Conservation (phyloP, 108 stramenopile genomes). For the Nannochloropsis oceanica region DNA sequence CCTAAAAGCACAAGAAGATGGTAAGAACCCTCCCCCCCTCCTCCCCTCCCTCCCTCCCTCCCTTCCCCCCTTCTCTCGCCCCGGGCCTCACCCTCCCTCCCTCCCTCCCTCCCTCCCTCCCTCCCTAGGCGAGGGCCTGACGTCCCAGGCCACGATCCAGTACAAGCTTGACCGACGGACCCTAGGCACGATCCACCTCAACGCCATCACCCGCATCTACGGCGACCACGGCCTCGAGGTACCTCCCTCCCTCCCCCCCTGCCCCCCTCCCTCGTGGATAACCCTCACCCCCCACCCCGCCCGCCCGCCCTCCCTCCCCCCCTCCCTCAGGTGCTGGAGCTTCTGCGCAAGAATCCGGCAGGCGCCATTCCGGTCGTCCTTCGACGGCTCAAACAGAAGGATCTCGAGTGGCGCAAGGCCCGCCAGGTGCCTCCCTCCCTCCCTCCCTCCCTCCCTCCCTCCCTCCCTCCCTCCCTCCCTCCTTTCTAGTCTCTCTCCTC, state of each 20-base stretch:
- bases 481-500: background rate
- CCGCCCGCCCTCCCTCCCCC: no score
- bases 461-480: background rate
- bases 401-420: conserved; percentile 73
- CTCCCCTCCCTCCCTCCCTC: background rate
- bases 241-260: no score
- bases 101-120: background rate
- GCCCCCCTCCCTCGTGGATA: conserved; percentile 46
- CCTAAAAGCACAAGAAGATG: conserved; percentile 55
- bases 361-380: conserved; percentile 85
- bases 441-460: no score
- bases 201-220: conserved; percentile 83
- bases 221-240: conserved; percentile 64
- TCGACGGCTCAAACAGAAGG: conserved; percentile 83
- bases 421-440: conserved; percentile 30
- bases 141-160: conserved; percentile 44
- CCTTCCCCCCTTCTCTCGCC: background rate
- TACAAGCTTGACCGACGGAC: conserved; percentile 52
- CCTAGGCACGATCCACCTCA: conserved; percentile 75
- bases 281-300: conserved; percentile 60
- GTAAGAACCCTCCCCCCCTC: conserved; percentile 66
- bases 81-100: background rate
- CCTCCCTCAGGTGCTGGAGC: conserved; percentile 87
- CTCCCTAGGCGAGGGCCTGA: background rate
- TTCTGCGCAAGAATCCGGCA: conserved; percentile 71